Evolutionary conservation across 441 rosid genomes (phyloP), one percentile per base, ranked within the genome.

Genomic region (Euphorbia celastroides): DNA sequence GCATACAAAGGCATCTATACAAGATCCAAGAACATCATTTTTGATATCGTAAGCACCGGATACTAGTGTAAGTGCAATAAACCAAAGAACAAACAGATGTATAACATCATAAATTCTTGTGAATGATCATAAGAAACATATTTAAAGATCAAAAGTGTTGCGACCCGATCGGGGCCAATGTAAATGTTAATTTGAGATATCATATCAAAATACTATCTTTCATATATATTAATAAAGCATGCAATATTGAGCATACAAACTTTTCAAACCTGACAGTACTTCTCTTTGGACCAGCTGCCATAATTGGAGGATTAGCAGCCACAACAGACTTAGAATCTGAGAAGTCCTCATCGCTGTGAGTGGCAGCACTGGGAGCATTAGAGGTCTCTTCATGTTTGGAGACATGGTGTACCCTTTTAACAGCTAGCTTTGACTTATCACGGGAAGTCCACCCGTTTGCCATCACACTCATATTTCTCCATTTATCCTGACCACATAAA

Each of bases 391-490:
- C 97, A 32, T 68, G 82, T 77, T 75, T 86, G 54, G 84, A 67
- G 65, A 78, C 71, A 70, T 86, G 82, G 7, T 65, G 78, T 28
- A 80, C 72, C 79, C 86, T 84, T 69, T 80, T 94, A 58, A 87
- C 69, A 61, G 92, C 78, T 71, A 84, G 54, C 81, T 90, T 88
- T 66, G 91, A 76, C 76, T 83, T 92, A 50, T 94, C 96, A 7
- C 93, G 85, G 6, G 98, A 82, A 55, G 87, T 84, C 89, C 88
- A 92, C n/a, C 97, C 99, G 83, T 85, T 88, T 12, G 90, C 86
- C 89, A 92, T 87, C 62, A 88, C 98, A 78, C 96, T 87, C 96
- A 94, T 88, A 75, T 90, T 92, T 80, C 99, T 88, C 99, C 98
- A 94, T 76, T 94, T 94, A 76, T 94, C 97, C 99, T 92, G 71